Base-by-base conservation (phyloP, 208 protist genomes). In the Perkinsela sp. region DNA sequence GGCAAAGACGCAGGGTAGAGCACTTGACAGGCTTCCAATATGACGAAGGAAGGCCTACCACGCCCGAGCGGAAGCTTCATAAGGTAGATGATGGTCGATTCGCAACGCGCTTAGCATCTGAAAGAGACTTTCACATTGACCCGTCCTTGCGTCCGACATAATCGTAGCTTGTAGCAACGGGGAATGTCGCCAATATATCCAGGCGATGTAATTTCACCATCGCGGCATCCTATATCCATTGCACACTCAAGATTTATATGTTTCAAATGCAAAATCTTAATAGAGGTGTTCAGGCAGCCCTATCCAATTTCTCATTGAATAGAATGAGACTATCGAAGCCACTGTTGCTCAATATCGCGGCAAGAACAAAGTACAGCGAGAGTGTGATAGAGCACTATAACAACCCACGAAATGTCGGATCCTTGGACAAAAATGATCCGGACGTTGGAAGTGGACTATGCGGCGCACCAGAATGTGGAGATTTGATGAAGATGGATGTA, bases 371-470 rank as follows among this genome's bases (percentile, higher is more conserved):
- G 68, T 98, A 98, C 81, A 92, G 92, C 73, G 75, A 89, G n/a
- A 83, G 90, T 16, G 94, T 99, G 29, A 90, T 98, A 67, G 94
- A 99, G 66, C 96, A 99, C 82, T 98, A 97, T 80, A 93, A 95
- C 67, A 95, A 97, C 69, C 96, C 96, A 29, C 82, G 93, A 32
- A 98, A 98, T 74, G 87, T 97, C 30, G 96, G 96, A 13, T 95
- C 92, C 68, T 72, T 99, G 31, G 90, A 98, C 81, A 93, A 95
- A 80, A 78, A 85, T 2, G 80, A 88, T 57, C 73, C 80, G 1
- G 84, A 89, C 69, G 97, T 99, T 2, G 97, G 97, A 30, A 98
- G 96, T 15, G 96, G 94, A 2, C 77, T 98, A 1, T 94, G 97
- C 31, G 96, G 96, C 66, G 93, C 95, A 22, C 94, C 95, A 29